These are phyloP conservation scores for Endoconidiophora polonica DNA, from an alignment of 2,329 filamentous ascomycete species.

Conservation along the genomic window DNA sequence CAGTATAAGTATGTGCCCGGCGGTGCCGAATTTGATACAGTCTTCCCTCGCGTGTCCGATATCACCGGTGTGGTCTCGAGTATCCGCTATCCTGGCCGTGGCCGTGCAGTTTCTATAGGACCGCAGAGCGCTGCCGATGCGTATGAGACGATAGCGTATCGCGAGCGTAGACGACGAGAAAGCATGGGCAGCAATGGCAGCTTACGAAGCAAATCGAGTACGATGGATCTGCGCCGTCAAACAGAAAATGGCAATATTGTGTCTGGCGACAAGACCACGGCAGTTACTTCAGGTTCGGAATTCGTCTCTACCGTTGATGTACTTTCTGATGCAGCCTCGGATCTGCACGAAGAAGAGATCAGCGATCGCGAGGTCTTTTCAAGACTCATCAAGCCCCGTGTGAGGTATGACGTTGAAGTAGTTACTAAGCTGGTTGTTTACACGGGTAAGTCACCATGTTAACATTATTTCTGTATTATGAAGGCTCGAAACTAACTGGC, in stretches of 20 bases:
- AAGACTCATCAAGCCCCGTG: slow-evolving; percentile 66
- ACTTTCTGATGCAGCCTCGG: slow-evolving; percentile 18
- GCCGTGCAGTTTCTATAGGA: slow-evolving; percentile 72
- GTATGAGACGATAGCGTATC: slow-evolving; percentile 85
- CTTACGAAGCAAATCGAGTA: slow-evolving; percentile 24
- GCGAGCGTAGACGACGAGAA: slow-evolving; percentile 46
- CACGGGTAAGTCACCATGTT: slow-evolving; percentile 42
- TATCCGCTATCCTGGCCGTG: slow-evolving; percentile 59
- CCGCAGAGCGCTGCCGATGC: slow-evolving; percentile 93
- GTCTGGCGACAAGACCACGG: not conserved
- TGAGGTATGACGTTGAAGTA: slow-evolving; percentile 96
- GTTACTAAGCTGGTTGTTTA: slow-evolving; percentile 95
- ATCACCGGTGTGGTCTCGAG: slow-evolving; percentile 67
- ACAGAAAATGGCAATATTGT: slow-evolving; percentile 17
- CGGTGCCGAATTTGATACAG: slow-evolving; percentile 58
- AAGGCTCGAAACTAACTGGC: not conserved
- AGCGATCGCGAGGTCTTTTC: slow-evolving; percentile 72
- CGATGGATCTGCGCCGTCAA: slow-evolving; percentile 1
- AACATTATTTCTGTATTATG: slow-evolving; percentile 13
- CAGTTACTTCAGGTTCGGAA: not conserved
- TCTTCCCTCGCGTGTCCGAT: slow-evolving; percentile 78
- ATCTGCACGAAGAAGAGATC: slow-evolving; percentile 28
- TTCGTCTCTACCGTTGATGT: not conserved
- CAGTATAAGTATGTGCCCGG: slow-evolving; percentile 70
- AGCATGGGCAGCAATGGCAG: slow-evolving; percentile 36